Evolutionary conservation across 208 protist species (phyloP), one percentile per base, ranked within the genome.

Genomic region (Crithidia fasciculata): DNA sequence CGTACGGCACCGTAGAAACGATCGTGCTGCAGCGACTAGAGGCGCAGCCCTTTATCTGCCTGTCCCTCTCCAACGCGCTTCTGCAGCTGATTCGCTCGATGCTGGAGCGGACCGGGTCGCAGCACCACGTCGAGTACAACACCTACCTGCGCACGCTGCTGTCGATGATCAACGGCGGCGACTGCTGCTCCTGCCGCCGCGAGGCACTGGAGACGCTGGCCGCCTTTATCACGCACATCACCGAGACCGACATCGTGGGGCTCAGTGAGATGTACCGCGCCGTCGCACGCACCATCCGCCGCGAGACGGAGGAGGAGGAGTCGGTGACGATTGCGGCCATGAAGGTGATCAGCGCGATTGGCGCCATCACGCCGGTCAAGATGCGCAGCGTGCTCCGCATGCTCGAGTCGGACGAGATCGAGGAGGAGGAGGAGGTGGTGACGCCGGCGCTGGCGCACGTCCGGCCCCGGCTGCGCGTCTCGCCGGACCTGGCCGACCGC

Each of bases 291-390:
- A 95, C 95, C 76, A 86, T 96, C 37, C 88, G 92, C 40, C 76
- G 82, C 62, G 88, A 94, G 63, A 82, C 79, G 40, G 90, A 95
- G 58, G 90, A 97, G 64, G 83, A 89, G 55, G 81, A 91, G 47
- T 66, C 64, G 43, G 86, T 95, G 41, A 91, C 82, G 47, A 76
- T 86, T 18, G 82, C 87, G 2, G 88, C 93, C 16, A 84, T 95
- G 80, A 85, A 86, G 70, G 87, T 83, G 49, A 55, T 97, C 15
- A 91, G 90, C 78, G 85, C 86, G 2, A 85, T 97, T 15, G 93
- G 93, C n/a, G 93, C 93, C 28, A 82, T 91, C 59, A 89, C 91
- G 52, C 89, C 91, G 28, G 83, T 94, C 13, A 93, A 89, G 69
- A 88, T 95, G 59, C 80, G 90, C 13, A 63, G 73, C 36, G 75